A percentile compares a stretch with the other conserved stretches of the same genome.
These are phyloP conservation scores for Blastobotrys aristatus DNA, from an alignment of 1,139 yeast genomes.

Conservation along the genomic window DNA sequence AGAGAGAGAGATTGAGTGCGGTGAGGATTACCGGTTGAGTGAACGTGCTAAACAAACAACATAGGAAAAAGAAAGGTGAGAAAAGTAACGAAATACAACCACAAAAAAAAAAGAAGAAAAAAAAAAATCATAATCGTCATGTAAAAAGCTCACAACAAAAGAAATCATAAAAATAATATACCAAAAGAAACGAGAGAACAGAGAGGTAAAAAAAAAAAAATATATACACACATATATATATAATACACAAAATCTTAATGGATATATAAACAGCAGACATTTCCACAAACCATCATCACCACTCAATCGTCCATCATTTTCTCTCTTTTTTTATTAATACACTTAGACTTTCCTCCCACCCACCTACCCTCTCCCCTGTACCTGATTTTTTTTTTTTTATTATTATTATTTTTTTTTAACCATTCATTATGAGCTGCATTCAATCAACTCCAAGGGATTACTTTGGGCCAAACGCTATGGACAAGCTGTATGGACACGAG, in stretches of 20 bases:
- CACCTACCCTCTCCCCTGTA: neutral
- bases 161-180: no score
- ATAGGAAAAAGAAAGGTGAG: no score
- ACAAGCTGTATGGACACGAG: neutral
- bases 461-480: slow-evolving; percentile 6
- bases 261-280: slow-evolving; percentile 4
- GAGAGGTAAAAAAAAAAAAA: neutral
- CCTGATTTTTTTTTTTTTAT: neutral
- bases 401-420: neutral
- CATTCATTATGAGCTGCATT: slow-evolving; percentile 2
- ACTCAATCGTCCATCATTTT: neutral
- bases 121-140: neutral
- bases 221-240: neutral
- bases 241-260: neutral
- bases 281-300: slow-evolving; percentile 3
- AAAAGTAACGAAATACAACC: no score
- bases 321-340: neutral
- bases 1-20: no score
- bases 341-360: neutral
- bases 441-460: slow-evolving; percentile 8
- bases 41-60: no score
- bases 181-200: neutral
- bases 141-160: neutral
- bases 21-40: no score
- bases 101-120: neutral